Conservation (phyloP, 169 alveolate species). For the Theileria parva region DNA sequence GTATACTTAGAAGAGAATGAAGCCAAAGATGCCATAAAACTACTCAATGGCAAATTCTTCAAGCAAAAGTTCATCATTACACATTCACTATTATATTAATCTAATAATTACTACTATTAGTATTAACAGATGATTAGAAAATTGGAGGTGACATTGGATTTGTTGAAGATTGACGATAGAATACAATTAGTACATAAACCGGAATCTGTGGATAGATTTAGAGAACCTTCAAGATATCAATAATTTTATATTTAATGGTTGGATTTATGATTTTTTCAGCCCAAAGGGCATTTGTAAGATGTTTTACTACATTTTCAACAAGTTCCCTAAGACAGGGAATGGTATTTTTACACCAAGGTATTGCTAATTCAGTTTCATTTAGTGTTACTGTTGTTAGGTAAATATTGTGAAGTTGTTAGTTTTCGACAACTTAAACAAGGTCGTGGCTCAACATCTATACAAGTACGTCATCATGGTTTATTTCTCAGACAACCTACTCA, state of each 20-base stretch:
- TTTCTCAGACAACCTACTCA: background rate
- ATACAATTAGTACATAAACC: slow-evolving; percentile 57
- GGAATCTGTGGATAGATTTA: slow-evolving; percentile 47
- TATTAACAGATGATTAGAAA: slow-evolving; percentile 10
- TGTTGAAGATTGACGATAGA: slow-evolving; percentile 44
- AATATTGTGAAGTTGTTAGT: slow-evolving; percentile 58
- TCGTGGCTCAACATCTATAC: slow-evolving; percentile 61
- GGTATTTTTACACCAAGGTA: slow-evolving; percentile 61
- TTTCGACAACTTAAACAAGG: slow-evolving; percentile 64
- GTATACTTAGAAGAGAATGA: slow-evolving; percentile 54
- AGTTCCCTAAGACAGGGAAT: slow-evolving; percentile 57
- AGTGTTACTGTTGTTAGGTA: slow-evolving; percentile 18
- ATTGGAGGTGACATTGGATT: slow-evolving; percentile 40
- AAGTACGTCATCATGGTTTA: background rate
- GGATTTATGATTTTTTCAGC: background rate
- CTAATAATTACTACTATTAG: no score
- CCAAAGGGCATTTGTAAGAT: slow-evolving; percentile 13
- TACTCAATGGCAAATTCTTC: slow-evolving; percentile 23
- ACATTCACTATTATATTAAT: background rate
- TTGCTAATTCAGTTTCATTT: no score
- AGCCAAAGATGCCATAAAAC: slow-evolving; percentile 47
- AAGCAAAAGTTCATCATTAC: slow-evolving; percentile 38
- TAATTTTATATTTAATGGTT: background rate
- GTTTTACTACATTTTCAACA: slow-evolving; percentile 46
- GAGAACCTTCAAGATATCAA: slow-evolving; percentile 40